These are phyloP conservation scores for Yarrowia sp. DNA, from an alignment of 805 yeast species.

Conservation along the genomic window DNA sequence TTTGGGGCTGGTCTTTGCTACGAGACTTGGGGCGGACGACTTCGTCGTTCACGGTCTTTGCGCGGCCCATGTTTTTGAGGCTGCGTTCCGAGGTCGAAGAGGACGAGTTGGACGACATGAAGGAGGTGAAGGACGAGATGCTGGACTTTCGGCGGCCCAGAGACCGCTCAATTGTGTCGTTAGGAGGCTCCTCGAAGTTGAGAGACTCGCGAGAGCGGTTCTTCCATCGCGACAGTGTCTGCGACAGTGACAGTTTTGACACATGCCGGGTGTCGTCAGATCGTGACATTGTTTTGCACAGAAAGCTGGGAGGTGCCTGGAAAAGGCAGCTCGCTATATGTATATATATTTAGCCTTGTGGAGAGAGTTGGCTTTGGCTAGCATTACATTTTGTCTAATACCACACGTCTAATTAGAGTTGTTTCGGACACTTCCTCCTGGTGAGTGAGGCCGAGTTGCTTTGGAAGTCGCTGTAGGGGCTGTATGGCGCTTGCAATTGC, in stretches of 20 bases:
- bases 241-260: constrained; percentile 19
- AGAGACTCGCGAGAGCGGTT: constrained; percentile 10
- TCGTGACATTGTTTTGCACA: background rate
- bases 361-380: constrained; percentile 12
- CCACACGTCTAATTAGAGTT: constrained; percentile 12
- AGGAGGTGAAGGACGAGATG: constrained; percentile 15
- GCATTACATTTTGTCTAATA: background rate
- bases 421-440: constrained; percentile 19
- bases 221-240: constrained; percentile 24
- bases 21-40: background rate
- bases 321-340: background rate
- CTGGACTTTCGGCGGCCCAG: constrained; percentile 20
- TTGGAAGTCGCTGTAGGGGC: background rate
- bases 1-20: background rate
- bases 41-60: constrained; percentile 6
- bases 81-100: background rate
- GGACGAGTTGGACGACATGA: constrained; percentile 8
- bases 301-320: background rate
- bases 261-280: constrained; percentile 19
- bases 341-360: constrained; percentile 8
- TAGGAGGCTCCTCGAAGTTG: constrained; percentile 1
- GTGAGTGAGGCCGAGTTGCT: constrained; percentile 22
- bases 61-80: constrained; percentile 1
- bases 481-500: no score
- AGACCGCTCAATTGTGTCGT: background rate